A percentile compares a stretch with the other conserved stretches of the same genome.
These are phyloP conservation scores for Gossypium raimondii DNA, from an alignment of 345 rosid genomes.

Conservation along the genomic window DNA sequence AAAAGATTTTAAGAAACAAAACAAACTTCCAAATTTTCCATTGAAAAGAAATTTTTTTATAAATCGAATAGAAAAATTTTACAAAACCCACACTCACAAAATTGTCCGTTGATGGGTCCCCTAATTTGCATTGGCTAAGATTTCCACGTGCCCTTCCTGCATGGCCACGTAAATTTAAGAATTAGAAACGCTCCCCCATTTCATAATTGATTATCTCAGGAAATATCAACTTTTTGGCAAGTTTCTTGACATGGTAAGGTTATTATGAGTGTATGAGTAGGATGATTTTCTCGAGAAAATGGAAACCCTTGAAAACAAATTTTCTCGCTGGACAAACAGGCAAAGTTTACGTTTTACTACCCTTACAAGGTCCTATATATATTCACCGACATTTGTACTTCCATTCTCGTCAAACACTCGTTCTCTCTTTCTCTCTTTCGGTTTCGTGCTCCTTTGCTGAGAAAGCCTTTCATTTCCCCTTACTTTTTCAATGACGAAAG, in stretches of 20 bases:
- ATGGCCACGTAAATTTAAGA: constrained; percentile 17
- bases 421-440: background rate
- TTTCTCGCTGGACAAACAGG: background rate
- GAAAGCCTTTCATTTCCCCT: constrained; percentile 7
- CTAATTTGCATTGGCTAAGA: background rate
- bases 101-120: constrained; percentile 16
- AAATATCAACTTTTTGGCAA: background rate
- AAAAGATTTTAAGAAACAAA: background rate
- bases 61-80: background rate
- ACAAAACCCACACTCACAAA: background rate
- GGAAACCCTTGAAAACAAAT: background rate
- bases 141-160: constrained; percentile 19
- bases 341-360: background rate
- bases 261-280: background rate
- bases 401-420: background rate
- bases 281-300: constrained; percentile 8
- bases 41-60: background rate
- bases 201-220: background rate
- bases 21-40: background rate
- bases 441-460: background rate
- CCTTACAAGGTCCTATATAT: background rate
- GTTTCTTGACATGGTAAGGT: constrained; percentile 3
- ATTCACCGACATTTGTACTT: background rate
- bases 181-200: constrained; percentile 2
- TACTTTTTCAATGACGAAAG: constrained; percentile 21